Percentiles rank a stretch among this genome's conserved stretches.
phyloP scores from a whole-genome alignment of 768 basidiomycete species.

The Lentinula boryana region DNA sequence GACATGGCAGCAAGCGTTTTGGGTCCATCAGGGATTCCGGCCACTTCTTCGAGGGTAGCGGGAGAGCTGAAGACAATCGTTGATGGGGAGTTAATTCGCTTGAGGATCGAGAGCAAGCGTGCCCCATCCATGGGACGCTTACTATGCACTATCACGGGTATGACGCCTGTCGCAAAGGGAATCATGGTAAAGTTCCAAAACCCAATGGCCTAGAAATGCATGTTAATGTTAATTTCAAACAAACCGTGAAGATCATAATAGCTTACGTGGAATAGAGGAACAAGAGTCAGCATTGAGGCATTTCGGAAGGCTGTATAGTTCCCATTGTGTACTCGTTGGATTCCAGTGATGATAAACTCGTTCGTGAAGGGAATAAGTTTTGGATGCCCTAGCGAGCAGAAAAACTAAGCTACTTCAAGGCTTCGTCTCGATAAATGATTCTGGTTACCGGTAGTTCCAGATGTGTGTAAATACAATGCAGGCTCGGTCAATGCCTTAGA shows the following conservation, averaged over 20 bases:
- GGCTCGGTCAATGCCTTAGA: background rate
- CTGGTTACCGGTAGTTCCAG: background rate
- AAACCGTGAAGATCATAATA: background rate
- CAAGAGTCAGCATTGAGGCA: background rate
- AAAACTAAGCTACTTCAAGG: background rate
- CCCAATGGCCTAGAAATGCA: background rate
- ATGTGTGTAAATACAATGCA: background rate
- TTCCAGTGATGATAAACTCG: background rate
- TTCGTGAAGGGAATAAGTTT: background rate
- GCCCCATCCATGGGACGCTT: background rate
- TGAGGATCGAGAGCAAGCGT: background rate
- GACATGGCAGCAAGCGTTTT: background rate
- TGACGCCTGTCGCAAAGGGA: background rate
- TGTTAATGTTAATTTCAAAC: background rate
- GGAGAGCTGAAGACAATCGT: background rate
- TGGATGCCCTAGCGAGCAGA: background rate
- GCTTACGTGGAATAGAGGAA: background rate
- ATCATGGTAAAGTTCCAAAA: background rate
- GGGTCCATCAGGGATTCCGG: background rate
- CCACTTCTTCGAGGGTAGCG: background rate
- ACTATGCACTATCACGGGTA: background rate
- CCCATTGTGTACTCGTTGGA: background rate
- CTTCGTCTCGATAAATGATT: background rate
- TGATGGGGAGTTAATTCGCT: background rate
- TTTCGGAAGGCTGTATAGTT: background rate